Evolutionary conservation across 345 rosid species (phyloP), one percentile per base, ranked within the genome.

Genomic region (Lepidium sativum): DNA sequence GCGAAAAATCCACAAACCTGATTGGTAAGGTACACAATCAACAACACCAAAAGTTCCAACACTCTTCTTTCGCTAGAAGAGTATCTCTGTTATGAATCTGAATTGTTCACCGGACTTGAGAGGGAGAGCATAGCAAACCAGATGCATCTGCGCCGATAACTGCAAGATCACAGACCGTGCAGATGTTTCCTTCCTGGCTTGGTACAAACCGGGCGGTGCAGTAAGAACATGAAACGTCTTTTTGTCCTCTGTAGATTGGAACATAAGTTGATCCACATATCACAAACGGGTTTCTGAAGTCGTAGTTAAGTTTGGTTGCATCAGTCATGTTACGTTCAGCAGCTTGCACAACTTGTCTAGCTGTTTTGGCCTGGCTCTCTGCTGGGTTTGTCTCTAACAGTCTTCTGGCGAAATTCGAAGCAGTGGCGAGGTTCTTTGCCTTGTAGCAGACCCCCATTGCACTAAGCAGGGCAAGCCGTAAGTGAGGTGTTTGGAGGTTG

Each of bases 101-200:
- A 48, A 49, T 10, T 16, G 65, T 14, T 86, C 80, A 86, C 47
- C 91, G 84, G 18, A 82, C 74, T 75, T 84, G 98, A 42, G 98
- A 74, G n/a, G 89, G 86, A 68, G 96, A 92, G 65, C 98, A 87
- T 4, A 87, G 77, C 81, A 92, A 71, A 35, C 98, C 98, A 2
- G 97, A 92, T 41, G 98, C 97, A 74, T 92, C 97, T 60, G 94
- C 89, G 6, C 98, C 97, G 3, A 92, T 77, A 12, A 81, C 86
- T 6, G 96, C 87, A 65, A 90, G 85, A 73, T 87, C 91, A 71
- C 96, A 87, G 4, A 87, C 94, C 0, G 81, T 47, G 70, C 99
- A 94, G 37, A 87, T 76, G 54, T 79, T 72, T 6, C 96, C 97
- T 76, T 84, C 92, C 64, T 83, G 82, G 71, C 64, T 40, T 18